These are phyloP conservation scores for Arachis stenosperma DNA, from an alignment of 306 rosid genomes.

Conservation along the genomic window DNA sequence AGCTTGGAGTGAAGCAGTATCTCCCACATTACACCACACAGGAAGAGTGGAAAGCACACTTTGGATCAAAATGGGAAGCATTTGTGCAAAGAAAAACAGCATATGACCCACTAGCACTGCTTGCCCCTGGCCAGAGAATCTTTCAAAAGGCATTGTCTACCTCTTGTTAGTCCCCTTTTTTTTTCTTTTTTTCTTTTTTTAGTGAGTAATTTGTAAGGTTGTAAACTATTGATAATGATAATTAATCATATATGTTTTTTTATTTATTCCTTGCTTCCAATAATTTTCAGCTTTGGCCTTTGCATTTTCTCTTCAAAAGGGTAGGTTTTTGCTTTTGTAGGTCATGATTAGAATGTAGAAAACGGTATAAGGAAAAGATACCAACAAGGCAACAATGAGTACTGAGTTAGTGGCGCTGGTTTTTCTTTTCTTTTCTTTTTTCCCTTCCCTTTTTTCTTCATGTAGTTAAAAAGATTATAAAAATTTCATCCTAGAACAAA, in stretches of 20 bases:
- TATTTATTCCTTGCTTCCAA: slow-evolving; percentile 21
- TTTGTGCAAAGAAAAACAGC: slow-evolving; percentile 63
- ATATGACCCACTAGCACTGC: slow-evolving; percentile 90
- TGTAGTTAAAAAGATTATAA: slow-evolving; percentile 28
- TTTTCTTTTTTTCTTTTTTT: neutral
- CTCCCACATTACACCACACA: slow-evolving; percentile 76
- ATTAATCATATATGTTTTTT: slow-evolving; percentile 12
- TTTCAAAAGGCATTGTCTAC: slow-evolving; percentile 68
- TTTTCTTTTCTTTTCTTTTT: too few species aligned
- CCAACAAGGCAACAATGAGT: neutral
- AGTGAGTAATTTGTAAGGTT: slow-evolving; percentile 14
- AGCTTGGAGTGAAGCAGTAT: slow-evolving; percentile 74
- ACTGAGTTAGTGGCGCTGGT: slow-evolving; percentile 26
- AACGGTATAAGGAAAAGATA: slow-evolving; percentile 25
- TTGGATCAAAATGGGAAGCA: slow-evolving; percentile 72
- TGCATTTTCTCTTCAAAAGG: slow-evolving; percentile 23
- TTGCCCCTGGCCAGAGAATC: slow-evolving; percentile 92
- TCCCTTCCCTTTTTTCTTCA: neutral
- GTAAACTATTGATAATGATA: slow-evolving; percentile 19
- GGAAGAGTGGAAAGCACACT: slow-evolving; percentile 84
- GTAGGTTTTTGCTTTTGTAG: slow-evolving; percentile 25
- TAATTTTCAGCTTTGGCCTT: slow-evolving; percentile 28
- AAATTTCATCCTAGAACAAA: slow-evolving; percentile 21
- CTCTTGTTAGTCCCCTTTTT: slow-evolving; percentile 35
- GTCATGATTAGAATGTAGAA: slow-evolving; percentile 21